Evolutionary conservation across 441 rosid species (phyloP).

Genomic region (Populus hybrid): DNA sequence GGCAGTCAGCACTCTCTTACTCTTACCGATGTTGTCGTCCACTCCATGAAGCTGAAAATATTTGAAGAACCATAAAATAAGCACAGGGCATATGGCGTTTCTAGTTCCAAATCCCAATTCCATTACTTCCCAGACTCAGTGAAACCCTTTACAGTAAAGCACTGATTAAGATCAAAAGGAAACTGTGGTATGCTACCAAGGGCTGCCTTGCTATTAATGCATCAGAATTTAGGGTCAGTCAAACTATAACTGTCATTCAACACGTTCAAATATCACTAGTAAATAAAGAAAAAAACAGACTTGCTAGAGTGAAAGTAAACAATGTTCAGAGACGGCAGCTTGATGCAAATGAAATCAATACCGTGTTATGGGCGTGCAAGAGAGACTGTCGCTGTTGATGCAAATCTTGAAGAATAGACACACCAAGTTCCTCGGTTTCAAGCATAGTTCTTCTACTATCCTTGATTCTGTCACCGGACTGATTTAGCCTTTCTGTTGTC

Average conservation of each 20-base stretch:
- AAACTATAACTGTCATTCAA: not conserved
- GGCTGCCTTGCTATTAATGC: not conserved
- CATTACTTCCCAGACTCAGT: not conserved
- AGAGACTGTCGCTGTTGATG: constrained; percentile 90
- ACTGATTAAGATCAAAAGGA: not conserved
- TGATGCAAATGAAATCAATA: constrained; percentile 19
- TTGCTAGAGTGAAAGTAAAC: not conserved
- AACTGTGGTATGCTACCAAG: not conserved
- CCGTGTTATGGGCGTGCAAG: constrained; percentile 67
- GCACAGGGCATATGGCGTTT: not conserved
- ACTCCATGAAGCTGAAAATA: constrained; percentile 79
- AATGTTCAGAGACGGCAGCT: not conserved
- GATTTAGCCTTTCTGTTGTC: constrained; percentile 70
- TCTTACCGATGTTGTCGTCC: constrained; percentile 77
- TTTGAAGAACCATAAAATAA: constrained; percentile 12
- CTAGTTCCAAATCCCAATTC: not conserved
- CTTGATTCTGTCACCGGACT: constrained; percentile 65
- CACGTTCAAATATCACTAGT: not conserved
- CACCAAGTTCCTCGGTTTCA: constrained; percentile 99
- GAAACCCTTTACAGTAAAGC: not conserved
- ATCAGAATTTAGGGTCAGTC: not conserved
- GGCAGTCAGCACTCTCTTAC: constrained; percentile 70
- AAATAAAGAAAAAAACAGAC: not conserved
- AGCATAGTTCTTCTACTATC: constrained; percentile 88
- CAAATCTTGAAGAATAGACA: constrained; percentile 92